Evolutionary conservation across 1,139 yeast species (phyloP).

Genomic region (Scheffersomyces insectosa): DNA sequence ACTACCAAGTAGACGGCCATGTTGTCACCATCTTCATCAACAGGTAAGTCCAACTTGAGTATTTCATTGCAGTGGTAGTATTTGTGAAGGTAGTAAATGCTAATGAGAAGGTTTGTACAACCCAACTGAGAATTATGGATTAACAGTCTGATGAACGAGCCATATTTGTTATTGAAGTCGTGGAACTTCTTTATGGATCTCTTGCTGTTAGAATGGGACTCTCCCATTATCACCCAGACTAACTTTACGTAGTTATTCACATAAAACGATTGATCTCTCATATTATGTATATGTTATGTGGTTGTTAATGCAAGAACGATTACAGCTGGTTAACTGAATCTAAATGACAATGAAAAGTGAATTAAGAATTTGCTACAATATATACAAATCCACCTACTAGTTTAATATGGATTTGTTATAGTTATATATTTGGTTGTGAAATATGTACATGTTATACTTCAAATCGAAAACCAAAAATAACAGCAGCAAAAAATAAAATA

Average conservation of each 20-base stretch:
- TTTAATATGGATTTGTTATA: neutral
- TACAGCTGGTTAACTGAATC: too few relatives aligned
- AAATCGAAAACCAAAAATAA: neutral
- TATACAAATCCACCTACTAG: too few relatives aligned
- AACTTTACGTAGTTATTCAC: conserved; percentile 9
- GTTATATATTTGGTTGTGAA: conserved; percentile 1
- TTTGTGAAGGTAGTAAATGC: conserved; percentile 31
- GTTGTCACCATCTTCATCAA: conserved; percentile 11
- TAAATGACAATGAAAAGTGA: too few relatives aligned
- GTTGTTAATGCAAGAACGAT: too few relatives aligned
- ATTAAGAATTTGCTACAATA: too few relatives aligned
- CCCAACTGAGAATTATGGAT: conserved; percentile 32
- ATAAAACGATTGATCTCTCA: conserved; percentile 1
- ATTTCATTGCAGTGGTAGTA: conserved; percentile 18
- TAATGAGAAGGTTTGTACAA: conserved; percentile 30
- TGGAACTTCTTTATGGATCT: conserved; percentile 20
- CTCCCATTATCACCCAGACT: conserved; percentile 13
- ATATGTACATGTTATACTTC: neutral
- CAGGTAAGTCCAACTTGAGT: conserved; percentile 6
- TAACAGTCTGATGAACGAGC: conserved; percentile 19
- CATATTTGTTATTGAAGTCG: conserved; percentile 20
- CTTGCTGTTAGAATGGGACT: conserved; percentile 43
- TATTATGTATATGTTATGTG: neutral
- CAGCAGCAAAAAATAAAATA: neutral
- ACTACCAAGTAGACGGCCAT: conserved; percentile 29